Evolutionary conservation across 192 early-diverging fungal genomes (phyloP).

Genomic region (Spizellomyces sp.): DNA sequence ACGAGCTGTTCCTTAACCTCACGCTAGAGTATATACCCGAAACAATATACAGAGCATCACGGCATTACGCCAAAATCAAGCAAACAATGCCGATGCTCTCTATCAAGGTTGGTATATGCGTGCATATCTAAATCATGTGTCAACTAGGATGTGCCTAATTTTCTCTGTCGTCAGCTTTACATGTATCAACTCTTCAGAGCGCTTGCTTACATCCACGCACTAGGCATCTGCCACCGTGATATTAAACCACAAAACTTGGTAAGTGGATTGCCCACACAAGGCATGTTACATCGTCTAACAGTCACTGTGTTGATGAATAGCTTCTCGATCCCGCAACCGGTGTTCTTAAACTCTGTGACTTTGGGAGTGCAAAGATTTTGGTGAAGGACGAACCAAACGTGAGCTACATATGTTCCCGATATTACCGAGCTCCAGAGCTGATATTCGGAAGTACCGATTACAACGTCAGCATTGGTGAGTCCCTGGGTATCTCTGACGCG

Average conservation of each 20-base stretch:
- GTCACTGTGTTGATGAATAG: conserved; percentile 22
- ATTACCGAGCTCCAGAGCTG: conserved; percentile 96
- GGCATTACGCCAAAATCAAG: conserved; percentile 87
- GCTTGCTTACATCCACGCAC: conserved; percentile 93
- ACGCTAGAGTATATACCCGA: conserved; percentile 96
- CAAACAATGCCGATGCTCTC: conserved; percentile 93
- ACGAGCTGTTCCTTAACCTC: conserved; percentile 95
- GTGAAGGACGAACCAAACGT: conserved; percentile 96
- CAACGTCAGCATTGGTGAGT: conserved; percentile 67
- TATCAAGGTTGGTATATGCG: conserved; percentile 65
- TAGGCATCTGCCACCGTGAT: conserved; percentile 98
- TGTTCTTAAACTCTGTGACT: conserved; percentile 97
- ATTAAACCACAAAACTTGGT: conserved; percentile 98
- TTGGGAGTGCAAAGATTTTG: conserved; percentile 96
- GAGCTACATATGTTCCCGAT: conserved; percentile 97
- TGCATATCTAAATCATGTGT: not conserved
- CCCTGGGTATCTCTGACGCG: not conserved
- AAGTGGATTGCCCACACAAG: conserved; percentile 1
- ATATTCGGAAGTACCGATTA: conserved; percentile 92
- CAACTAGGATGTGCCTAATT: not conserved
- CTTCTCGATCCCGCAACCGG: conserved; percentile 86
- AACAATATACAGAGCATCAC: conserved; percentile 91
- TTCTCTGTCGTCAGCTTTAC: conserved; percentile 64
- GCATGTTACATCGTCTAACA: conserved; percentile 1
- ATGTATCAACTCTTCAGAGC: conserved; percentile 99